Evolutionary conservation across 768 basidiomycete genomes (phyloP).

Genomic region (Termitomyces sp.): DNA sequence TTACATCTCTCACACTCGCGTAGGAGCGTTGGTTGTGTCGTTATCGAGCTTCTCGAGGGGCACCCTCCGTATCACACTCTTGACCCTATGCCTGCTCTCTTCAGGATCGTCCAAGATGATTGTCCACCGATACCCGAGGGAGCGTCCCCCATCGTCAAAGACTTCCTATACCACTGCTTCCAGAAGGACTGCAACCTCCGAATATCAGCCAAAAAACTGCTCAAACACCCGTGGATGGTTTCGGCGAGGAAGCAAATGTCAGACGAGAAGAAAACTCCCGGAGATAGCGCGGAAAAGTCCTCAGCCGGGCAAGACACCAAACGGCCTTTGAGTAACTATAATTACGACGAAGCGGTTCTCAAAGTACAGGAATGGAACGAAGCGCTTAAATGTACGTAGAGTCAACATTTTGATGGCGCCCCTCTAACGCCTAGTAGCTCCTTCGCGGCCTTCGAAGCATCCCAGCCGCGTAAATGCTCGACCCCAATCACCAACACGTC

Average conservation of each 20-base stretch:
- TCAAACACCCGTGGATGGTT: constrained; percentile 95
- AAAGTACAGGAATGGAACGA: constrained; percentile 99
- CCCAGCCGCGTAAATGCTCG: constrained; percentile 40
- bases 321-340: constrained; percentile 67
- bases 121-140: constrained; percentile 95
- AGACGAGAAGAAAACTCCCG: constrained; percentile 27
- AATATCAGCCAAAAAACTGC: constrained; percentile 88
- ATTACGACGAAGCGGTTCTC: constrained; percentile 90
- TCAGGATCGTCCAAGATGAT: constrained; percentile 98
- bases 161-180: constrained; percentile 96
- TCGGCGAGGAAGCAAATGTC: constrained; percentile 72
- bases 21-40: constrained; percentile 93
- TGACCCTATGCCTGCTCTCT: constrained; percentile 97
- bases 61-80: constrained; percentile 95
- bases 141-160: constrained; percentile 90
- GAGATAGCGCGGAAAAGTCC: constrained; percentile 28
- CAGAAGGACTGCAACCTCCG: constrained; percentile 97
- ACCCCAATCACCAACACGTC: constrained; percentile 42
- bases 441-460: constrained; percentile 69
- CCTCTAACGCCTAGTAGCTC: constrained; percentile 38
- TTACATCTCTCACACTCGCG: not conserved
- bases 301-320: constrained; percentile 27
- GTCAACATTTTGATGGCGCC: not conserved
- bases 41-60: constrained; percentile 88
- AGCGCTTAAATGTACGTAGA: constrained; percentile 75